Base-by-base conservation (phyloP, 257 asterid species). In the Salvia miltiorrhiza region DNA sequence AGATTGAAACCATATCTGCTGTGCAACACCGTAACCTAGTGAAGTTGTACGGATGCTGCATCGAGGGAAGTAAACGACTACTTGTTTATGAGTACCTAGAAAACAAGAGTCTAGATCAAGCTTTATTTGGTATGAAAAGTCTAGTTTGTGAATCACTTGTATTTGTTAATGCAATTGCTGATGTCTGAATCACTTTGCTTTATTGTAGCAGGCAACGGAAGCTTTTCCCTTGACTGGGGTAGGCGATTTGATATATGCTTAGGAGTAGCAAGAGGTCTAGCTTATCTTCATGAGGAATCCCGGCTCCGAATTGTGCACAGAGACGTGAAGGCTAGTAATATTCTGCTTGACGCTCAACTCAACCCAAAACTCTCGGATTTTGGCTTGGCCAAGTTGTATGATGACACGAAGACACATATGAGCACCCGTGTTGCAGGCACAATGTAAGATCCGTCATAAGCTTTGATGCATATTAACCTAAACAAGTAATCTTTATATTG, bases 1-100 rank as follows among this genome's bases (percentile, higher is more conserved):
- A 90, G 81, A 88, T 90, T 30, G 91, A 86, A n/a, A 76, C 87
- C 19, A 88, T 90, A 69, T 90, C 97, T 13, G 88, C 85, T n/a
- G 95, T 90, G 69, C 93, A 86, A 32, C 97, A 90, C 56, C 92
- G 92, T 32, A 90, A 90, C 82, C 92, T 90, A 4, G 97, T 90
- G 68, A 90, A 81, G 65, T 48, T 90, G 69, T 79, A 76, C 48
- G 96, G 97, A 11, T 90, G 96, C 78, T 90, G 97, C 84, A 83
- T 86, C 4, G 94, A 88, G 79, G 96, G 92, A 60, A 80, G 72
- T 1, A 82, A 81, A 26, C 75, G 92, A 47, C 69, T 86, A 63
- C 89, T 90, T 59, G 89, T 90, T 4, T 90, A 90, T 41, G 95
- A 86, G 80, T 88, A 84, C 67, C 95, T 78, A 7, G 87, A 84